These are phyloP conservation scores for Eutypella sp. DNA, from an alignment of 2,329 filamentous ascomycete species.

Conservation along the genomic window DNA sequence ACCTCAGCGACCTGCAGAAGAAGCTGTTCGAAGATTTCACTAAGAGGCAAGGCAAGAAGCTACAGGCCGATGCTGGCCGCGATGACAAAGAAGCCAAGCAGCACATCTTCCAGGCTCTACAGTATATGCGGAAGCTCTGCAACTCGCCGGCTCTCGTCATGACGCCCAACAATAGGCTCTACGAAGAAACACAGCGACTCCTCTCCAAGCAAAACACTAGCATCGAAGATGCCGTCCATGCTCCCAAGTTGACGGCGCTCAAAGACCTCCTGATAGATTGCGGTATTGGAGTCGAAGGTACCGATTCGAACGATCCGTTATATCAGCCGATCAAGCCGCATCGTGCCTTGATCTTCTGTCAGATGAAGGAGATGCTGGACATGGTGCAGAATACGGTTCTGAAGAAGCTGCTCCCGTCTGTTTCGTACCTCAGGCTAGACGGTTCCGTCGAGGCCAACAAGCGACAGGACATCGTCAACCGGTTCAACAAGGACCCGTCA, in stretches of 20 bases:
- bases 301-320: constrained; percentile 53
- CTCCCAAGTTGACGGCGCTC: constrained; percentile 86
- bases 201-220: constrained; percentile 74
- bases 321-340: constrained; percentile 90
- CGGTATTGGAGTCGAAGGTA: constrained; percentile 77
- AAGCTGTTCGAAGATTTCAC: constrained; percentile 96
- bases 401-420: constrained; percentile 82
- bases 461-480: constrained; percentile 96
- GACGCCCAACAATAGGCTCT: constrained; percentile 88
- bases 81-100: constrained; percentile 92
- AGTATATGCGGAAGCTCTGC: constrained; percentile 99
- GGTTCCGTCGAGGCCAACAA: constrained; percentile 88
- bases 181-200: constrained; percentile 78
- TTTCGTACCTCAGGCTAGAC: constrained; percentile 91
- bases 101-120: constrained; percentile 97
- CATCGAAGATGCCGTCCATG: constrained; percentile 80
- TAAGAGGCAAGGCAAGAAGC: constrained; percentile 84
- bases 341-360: constrained; percentile 93
- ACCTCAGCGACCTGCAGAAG: constrained; percentile 89
- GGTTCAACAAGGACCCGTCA: constrained; percentile 95
- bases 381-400: constrained; percentile 96
- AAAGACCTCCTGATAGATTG: constrained; percentile 96
- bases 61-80: constrained; percentile 76
- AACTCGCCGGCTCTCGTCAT: constrained; percentile 96
- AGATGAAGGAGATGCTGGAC: constrained; percentile 99